Evolutionary conservation across 495 filamentous ascomycete genomes (phyloP), one percentile per base, ranked within the genome.

Genomic region (Penicillium odoratum): DNA sequence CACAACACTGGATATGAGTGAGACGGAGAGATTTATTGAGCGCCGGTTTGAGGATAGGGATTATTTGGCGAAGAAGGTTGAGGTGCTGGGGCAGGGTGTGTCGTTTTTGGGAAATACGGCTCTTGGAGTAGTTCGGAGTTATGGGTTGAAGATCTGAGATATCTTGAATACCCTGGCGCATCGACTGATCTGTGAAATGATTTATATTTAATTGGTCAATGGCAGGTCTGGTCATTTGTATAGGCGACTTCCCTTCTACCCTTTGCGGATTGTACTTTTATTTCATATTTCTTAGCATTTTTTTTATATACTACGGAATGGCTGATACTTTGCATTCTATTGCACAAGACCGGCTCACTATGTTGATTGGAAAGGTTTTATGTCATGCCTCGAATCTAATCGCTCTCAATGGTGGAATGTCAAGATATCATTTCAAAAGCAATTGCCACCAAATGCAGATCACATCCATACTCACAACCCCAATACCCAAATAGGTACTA

Each of bases 1-100:
- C 69, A 73, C 69, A 53, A 88, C 84, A 0, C 69, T 77, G 0
- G 84, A 82, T 13, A 90, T 87, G 61, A 63, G 57, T 3, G 89
- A 91, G 51, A 98, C 94, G 25, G 87, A 87, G 61, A 74, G 81
- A 28, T 98, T 97, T 69, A 71, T 97, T 56, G 80, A 87, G 46
- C 77, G 92, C 40, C 77, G 94, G 47, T 77, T 98, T 48, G 81
- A 85, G 62, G 93, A 94, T 75, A 78, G 78, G 16, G 73, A 77
- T 54, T 77, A 68, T 7, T 56, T 92, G 21, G 85, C 86, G 2
- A 75, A 73, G 0, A 80, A 81, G 33, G 53, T 90, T n/a, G 78
- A 80, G 21, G 82, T 80, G 18, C 66, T 92, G 3, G 78, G 83
- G 28, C 75, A 89, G 67, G 97, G 89, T 86, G 65, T 87, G n/a